Base-by-base conservation (phyloP, 1,284 basidiomycete genomes). In the Ustilago sp. region DNA sequence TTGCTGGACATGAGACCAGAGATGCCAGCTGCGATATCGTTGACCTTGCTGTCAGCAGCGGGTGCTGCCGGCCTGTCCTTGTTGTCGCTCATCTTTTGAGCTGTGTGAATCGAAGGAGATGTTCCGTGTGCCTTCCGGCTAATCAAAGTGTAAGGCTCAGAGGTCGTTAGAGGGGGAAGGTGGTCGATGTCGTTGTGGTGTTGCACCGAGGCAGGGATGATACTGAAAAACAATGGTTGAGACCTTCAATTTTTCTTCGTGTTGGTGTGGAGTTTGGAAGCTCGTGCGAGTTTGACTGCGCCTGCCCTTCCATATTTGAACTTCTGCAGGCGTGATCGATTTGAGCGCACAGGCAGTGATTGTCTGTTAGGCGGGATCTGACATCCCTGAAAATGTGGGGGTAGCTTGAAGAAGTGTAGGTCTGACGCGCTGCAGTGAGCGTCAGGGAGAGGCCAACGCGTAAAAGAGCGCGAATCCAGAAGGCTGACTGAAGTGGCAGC, bases 11-110 rank as follows among this genome's bases (percentile, higher is more conserved):
- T 72, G 55, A 81, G 75, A 15, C 68, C 68, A 5, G 69, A 75
- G 4, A 81, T 76, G 61, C 78, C 73, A 12, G 64, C 67, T 5
- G 80, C 77, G 45, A 81, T 75, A 48, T 73, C 75, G 63, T 74
- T 74, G 73, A 80, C 73, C 55, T 72, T 75, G 62, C 53, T 71
- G 50, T 70, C 74, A 31, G 58, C 61, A 43, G 64, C 59, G 41
- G 70, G 50, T 38, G 68, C 60, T 53, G 63, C 47, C 23, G 66
- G 4, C 28, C 70, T 72, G 56, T 66, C 62, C 50, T 68, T 68
- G 63, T 57, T 70, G 47, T 73, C 74, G 57, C 59, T 67, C 72
- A 79, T 79, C 3, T 23, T 59, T n/a, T 3, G 52, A n/a, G 43
- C 43, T 34, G 9, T 50, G 19, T 59, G 43, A 39, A 28, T 52